phyloP scores from a whole-genome alignment of 2,329 filamentous ascomycete species.

The Ascocoryne sarcoides region DNA sequence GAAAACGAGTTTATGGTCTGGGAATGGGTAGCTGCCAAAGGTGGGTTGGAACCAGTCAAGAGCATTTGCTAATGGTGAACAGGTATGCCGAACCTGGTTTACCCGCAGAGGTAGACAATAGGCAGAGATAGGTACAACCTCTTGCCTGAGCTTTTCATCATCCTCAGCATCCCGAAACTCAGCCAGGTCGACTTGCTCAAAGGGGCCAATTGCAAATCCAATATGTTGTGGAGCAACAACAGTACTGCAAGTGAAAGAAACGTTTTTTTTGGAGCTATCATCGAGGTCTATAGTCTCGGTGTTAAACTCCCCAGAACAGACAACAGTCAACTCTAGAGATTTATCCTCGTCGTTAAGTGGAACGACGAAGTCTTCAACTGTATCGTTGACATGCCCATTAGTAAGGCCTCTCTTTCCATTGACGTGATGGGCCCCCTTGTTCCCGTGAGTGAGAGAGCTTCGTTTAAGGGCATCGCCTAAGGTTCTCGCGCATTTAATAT shows the following conservation, averaged over 20 bases:
- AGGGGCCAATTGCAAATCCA: constrained; percentile 88
- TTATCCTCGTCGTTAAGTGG: constrained; percentile 67
- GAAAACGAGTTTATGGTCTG: constrained; percentile 88
- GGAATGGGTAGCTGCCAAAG: constrained; percentile 85
- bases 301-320: constrained; percentile 82
- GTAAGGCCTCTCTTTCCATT: constrained; percentile 31
- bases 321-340: constrained; percentile 76
- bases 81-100: constrained; percentile 79
- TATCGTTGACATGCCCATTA: constrained; percentile 6
- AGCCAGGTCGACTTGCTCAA: constrained; percentile 84
- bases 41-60: constrained; percentile 87
- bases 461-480: constrained; percentile 63
- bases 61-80: constrained; percentile 72
- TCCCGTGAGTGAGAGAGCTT: constrained; percentile 36
- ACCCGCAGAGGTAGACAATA: constrained; percentile 81
- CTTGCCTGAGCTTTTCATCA: constrained; percentile 81
- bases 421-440: constrained; percentile 26
- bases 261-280: constrained; percentile 76
- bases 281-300: constrained; percentile 72
- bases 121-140: constrained; percentile 79
- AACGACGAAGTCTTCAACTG: constrained; percentile 28
- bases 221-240: constrained; percentile 80
- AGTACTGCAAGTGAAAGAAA: constrained; percentile 70
- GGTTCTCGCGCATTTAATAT: constrained; percentile 76
- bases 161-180: constrained; percentile 86